Evolutionary conservation across 441 rosid species (phyloP).

Genomic region (Metrosideros polymorpha): DNA sequence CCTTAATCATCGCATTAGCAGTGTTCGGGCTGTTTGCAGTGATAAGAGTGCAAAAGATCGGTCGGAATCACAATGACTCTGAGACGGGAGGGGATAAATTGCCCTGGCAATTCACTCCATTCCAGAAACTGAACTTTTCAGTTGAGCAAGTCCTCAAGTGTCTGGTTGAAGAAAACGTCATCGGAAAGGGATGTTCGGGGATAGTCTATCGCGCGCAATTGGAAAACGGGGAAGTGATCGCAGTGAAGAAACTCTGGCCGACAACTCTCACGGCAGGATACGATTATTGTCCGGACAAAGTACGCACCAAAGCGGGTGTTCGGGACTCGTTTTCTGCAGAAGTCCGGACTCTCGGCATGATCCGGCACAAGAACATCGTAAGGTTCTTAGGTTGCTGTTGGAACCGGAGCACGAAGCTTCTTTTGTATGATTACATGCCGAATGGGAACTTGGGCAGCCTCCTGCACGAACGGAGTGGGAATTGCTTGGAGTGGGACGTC

Average conservation of each 20-base stretch:
- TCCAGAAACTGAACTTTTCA: conserved; percentile 10
- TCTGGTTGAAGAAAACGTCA: conserved; percentile 7
- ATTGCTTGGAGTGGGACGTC: conserved; percentile 14
- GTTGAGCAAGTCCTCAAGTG: conserved; percentile 10
- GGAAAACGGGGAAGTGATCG: conserved; percentile 3
- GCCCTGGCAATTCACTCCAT: conserved; percentile 17
- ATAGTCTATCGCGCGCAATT: conserved; percentile 6
- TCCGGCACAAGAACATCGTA: conserved; percentile 12
- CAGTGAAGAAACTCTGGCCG: conserved; percentile 14
- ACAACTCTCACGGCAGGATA: background rate
- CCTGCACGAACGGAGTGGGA: conserved; percentile 10
- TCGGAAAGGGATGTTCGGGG: conserved; percentile 16
- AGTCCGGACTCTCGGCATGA: conserved; percentile 8
- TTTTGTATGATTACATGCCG: conserved; percentile 12
- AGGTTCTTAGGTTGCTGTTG: conserved; percentile 13
- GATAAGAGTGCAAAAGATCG: background rate
- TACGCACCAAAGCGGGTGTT: conserved; percentile 1
- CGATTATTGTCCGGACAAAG: background rate
- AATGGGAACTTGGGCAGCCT: conserved; percentile 14
- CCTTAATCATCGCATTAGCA: background rate
- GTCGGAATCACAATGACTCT: background rate
- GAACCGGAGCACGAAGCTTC: conserved; percentile 9
- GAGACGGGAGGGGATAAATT: background rate
- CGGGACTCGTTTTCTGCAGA: conserved; percentile 14
- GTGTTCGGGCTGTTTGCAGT: background rate